Base-by-base conservation (phyloP, 495 filamentous ascomycete genomes). In the Niebla homalea region DNA sequence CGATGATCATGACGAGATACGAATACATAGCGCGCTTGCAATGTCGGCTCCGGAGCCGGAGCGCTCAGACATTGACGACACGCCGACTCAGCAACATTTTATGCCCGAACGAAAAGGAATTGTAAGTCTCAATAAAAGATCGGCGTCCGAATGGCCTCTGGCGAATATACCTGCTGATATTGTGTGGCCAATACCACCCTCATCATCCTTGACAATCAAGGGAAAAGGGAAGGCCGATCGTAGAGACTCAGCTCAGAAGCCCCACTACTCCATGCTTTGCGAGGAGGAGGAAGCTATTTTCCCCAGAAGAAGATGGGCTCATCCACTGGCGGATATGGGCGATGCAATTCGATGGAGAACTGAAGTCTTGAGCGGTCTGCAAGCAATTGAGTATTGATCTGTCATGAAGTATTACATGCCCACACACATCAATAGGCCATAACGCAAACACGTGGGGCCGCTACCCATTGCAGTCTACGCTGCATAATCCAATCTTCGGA, bases 221-320 rank as follows among this genome's bases (percentile, higher is more conserved):
- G n/a, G 23, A 25, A 26, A 15, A n/a, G 4, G 3, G 26, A 43
- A 35, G 5, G 18, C n/a, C 12, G 11, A 15, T 4, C 35, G 22
- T 16, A 16, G 15, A 15, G 6, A 6, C 15, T 20, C 18, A 35
- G 29, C 38, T 20, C 25, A 32, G 19, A 50, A 50, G 39, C 29
- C 25, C n/a, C 39, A 42, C 18, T 43, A 7, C 16, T 43, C 39
- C 14, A 42, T 50, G 5, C 25, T 50, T 11, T 43, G 48, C 21
- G 48, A 50, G 23, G 48, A 50, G 36, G 48, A 50, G n/a, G 48
- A 50, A 14, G 29, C 21, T 15, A 20, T 50, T 23, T 36, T 43
- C 15, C 48, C 48, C 0, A 44, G 16, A 8, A 43, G 48, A n/a
- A 50, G 43, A 19, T 44, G 48, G 48, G 22, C 38, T 11, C 41